Evolutionary conservation across 345 rosid species (phyloP).

Genomic region (Erodium maritimum): DNA sequence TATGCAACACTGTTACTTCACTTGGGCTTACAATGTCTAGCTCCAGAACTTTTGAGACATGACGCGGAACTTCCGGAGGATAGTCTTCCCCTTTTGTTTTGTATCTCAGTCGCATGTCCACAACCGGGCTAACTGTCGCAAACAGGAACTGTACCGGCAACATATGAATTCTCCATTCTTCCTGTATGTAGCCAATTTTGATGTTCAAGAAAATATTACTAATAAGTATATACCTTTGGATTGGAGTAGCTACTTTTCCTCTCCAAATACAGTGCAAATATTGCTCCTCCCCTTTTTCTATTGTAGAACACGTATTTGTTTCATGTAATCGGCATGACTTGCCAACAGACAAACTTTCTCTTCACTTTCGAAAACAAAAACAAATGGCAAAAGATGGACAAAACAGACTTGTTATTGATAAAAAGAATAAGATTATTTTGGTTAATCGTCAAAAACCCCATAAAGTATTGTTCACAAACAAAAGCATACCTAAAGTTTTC

Average conservation of each 20-base stretch:
- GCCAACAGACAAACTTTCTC: background rate
- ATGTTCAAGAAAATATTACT: too few relatives aligned
- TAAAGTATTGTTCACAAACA: too few relatives aligned
- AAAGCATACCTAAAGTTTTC: too few relatives aligned
- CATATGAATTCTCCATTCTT: conserved; percentile 86
- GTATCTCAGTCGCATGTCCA: conserved; percentile 71
- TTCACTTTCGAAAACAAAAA: too few relatives aligned
- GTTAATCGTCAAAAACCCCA: too few relatives aligned
- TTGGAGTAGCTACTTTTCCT: too few relatives aligned
- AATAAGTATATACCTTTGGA: too few relatives aligned
- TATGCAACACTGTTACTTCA: background rate
- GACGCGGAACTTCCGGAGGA: conserved; percentile 46
- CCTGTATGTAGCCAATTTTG: conserved; percentile 22
- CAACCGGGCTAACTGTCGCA: conserved; percentile 63
- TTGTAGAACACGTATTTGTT: too few relatives aligned
- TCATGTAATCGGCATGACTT: background rate
- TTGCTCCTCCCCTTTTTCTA: background rate
- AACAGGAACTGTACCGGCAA: conserved; percentile 65
- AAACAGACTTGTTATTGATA: too few relatives aligned
- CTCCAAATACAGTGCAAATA: too few relatives aligned
- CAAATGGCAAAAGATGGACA: too few relatives aligned
- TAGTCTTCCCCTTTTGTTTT: conserved; percentile 58
- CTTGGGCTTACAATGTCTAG: conserved; percentile 57
- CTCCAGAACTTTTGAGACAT: conserved; percentile 56
- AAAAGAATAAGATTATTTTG: too few relatives aligned